Evolutionary conservation across 2,329 filamentous ascomycete species (phyloP).

Genomic region (Aschersonia sp.): DNA sequence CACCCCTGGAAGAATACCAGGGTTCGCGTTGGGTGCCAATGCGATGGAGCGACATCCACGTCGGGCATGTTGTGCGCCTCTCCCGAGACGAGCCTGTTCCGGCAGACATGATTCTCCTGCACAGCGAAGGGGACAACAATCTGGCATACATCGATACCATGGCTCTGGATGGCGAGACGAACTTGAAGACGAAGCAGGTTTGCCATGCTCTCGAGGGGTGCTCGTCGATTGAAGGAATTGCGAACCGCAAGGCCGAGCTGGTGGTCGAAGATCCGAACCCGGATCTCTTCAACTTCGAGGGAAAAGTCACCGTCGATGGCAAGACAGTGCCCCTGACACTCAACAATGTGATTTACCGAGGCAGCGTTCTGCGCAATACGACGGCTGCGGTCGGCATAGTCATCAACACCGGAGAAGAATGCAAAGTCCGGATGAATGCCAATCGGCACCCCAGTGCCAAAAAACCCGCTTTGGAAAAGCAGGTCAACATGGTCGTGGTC

Average conservation of each 20-base stretch:
- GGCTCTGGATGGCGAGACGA: conserved; percentile 73
- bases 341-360: conserved; percentile 73
- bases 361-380: conserved; percentile 75
- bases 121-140: conserved; percentile 62
- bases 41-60: conserved; percentile 30
- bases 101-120: conserved; percentile 67
- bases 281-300: conserved; percentile 64
- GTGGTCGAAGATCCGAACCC: conserved; percentile 66
- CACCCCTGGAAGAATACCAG: conserved; percentile 45
- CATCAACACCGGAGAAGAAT: conserved; percentile 81
- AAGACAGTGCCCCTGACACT: conserved; percentile 58
- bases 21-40: conserved; percentile 34
- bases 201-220: conserved; percentile 47
- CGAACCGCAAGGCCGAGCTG: conserved; percentile 42
- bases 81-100: conserved; percentile 64
- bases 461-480: conserved; percentile 58
- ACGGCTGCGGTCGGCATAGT: conserved; percentile 58
- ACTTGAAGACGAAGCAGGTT: conserved; percentile 61
- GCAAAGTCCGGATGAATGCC: conserved; percentile 84
- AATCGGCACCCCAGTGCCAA: conserved; percentile 80
- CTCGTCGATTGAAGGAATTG: conserved; percentile 36
- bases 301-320: conserved; percentile 43
- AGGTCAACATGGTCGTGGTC: conserved; percentile 71
- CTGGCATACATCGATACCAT: conserved; percentile 77
- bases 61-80: conserved; percentile 34